Evolutionary conservation across 1,284 basidiomycete genomes (phyloP), one percentile per base, ranked within the genome.

Genomic region (Leccinum griseonigrum): DNA sequence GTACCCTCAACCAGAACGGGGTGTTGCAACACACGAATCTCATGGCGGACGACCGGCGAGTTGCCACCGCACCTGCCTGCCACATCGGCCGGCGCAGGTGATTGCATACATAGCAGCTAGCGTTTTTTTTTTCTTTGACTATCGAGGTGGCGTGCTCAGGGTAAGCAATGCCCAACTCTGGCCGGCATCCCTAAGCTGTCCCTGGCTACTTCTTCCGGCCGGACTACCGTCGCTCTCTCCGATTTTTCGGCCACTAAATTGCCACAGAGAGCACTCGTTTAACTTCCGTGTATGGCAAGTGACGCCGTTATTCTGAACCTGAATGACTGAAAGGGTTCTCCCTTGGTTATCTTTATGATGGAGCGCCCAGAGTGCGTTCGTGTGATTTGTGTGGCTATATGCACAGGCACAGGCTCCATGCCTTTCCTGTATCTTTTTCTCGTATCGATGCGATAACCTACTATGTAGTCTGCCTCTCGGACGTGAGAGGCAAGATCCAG

Each of bases 141-240:
- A 61, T 67, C 67, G 60, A 69, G 34, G 63, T 69, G 69, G 70
- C 64, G 68, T 60, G 29, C 32, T 60, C 70, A 69, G 67, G 67
- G 69, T 60, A 56, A 18, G 58, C 31, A 52, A 50, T 66, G 4
- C 54, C 51, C 36, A 46, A 29, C 52, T 53, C 38, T 51, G 34
- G 43, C 18, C 38, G 43, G 22, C 54, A 57, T 55, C 67, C 67
- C 38, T 66, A 53, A 26, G 40, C 28, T 13, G 28, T 28, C 67
- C 64, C 58, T 66, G 70, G 58, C 29, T 38, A 67, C 40, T 56
- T 53, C 60, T 48, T 52, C 58, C 64, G 67, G 59, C 60, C 67
- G 61, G 67, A 51, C 54, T 58, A 62, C 52, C 52, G 56, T 58
- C 43, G 22, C 55, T 52, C 53, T 52, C 22, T 48, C 11, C 46